Percentiles rank a stretch among this genome's conserved stretches.
Conservation (phyloP, 78 protist genomes). For the Creolimax fragrantissima region DNA sequence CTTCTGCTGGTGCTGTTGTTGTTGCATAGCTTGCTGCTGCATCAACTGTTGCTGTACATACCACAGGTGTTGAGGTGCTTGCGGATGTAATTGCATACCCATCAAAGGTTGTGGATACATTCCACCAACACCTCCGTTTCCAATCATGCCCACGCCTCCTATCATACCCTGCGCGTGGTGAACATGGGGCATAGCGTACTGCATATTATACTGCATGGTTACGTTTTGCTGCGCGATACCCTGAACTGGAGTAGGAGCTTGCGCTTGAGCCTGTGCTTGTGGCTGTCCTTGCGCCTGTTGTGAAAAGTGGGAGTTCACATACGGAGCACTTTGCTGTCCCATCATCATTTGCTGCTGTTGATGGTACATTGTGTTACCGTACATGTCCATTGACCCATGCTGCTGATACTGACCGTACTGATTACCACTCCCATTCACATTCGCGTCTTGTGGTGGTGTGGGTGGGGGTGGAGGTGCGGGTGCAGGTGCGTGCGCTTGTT, state of each 20-base stretch:
- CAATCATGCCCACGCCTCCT: background rate
- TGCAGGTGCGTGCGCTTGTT: too few species aligned
- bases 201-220: background rate
- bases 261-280: background rate
- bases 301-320: background rate
- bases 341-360: background rate
- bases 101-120: too few species aligned
- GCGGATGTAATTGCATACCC: background rate
- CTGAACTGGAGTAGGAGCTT: background rate
- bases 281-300: background rate
- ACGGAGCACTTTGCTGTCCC: background rate
- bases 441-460: too few species aligned
- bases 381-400: background rate
- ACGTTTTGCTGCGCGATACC: background rate
- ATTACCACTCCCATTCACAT: too few species aligned
- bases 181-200: background rate
- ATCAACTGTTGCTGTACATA: background rate
- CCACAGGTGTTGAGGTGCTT: background rate
- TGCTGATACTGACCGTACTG: background rate
- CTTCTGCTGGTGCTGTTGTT: background rate
- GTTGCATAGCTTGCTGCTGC: background rate
- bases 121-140: background rate
- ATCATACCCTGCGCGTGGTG: background rate
- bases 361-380: background rate
- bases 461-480: background rate